Evolutionary conservation across 179 eudicot genomes (phyloP).

Genomic region (Camellia oleifera): DNA sequence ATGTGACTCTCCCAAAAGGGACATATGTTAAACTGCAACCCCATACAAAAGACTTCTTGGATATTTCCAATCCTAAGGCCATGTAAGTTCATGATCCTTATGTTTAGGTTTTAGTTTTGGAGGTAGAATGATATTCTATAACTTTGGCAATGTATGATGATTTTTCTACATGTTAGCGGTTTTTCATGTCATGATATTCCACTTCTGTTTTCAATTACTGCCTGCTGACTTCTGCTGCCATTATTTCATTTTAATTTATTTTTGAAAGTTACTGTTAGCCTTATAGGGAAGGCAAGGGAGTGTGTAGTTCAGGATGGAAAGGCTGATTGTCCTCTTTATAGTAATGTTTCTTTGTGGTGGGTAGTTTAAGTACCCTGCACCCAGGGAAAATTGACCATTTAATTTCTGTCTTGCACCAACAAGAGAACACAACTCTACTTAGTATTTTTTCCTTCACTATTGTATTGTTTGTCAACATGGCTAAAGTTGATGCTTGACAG

Average conservation of each 20-base stretch:
- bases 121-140: not conserved
- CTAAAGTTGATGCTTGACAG: not conserved
- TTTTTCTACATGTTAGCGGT: not conserved
- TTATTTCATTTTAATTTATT: not conserved
- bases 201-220: not conserved
- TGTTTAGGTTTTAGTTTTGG: not conserved
- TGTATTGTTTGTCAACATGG: not conserved
- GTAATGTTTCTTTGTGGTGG: no score
- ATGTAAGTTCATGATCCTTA: slow-evolving; percentile 50
- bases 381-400: not conserved
- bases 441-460: not conserved
- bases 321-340: no score
- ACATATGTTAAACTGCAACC: slow-evolving; percentile 91
- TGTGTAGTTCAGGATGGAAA: no score
- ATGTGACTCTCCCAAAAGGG: slow-evolving; percentile 86
- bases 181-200: not conserved
- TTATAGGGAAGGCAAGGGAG: not conserved
- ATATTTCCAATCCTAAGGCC: slow-evolving; percentile 96
- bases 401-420: not conserved
- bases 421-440: not conserved
- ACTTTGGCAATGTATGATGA: not conserved
- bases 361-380: not conserved
- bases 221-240: not conserved
- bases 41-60: slow-evolving; percentile 90
- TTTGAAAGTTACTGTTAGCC: not conserved